Evolutionary conservation across 192 early-diverging fungal genomes (phyloP).

Genomic region (Coemansia furcata): DNA sequence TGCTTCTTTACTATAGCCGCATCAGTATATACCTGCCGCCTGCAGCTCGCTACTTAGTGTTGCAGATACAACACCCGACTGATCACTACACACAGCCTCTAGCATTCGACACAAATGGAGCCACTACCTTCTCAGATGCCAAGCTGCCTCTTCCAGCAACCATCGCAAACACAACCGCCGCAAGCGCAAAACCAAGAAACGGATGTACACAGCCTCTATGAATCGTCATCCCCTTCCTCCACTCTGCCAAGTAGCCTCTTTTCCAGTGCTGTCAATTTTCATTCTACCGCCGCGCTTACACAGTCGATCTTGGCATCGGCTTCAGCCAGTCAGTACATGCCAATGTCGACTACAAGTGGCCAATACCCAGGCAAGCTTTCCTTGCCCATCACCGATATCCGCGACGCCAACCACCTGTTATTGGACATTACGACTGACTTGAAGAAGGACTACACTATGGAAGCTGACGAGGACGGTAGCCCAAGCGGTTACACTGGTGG

Average conservation of each 20-base stretch:
- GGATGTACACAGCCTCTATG: background rate
- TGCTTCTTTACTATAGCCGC: background rate
- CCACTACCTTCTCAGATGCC: constrained; percentile 29
- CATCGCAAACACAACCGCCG: constrained; percentile 26
- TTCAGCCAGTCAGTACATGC: background rate
- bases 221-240: too few relatives aligned
- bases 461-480: constrained; percentile 13
- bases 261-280: background rate
- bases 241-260: background rate
- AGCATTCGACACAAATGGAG: constrained; percentile 22
- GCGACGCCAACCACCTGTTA: background rate
- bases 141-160: constrained; percentile 28
- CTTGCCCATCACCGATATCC: background rate
- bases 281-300: background rate
- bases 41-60: background rate
- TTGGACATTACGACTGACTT: background rate
- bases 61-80: constrained; percentile 3
- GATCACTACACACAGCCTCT: background rate
- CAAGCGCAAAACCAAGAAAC: background rate
- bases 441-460: constrained; percentile 7
- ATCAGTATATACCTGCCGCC: background rate
- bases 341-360: background rate
- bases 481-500: background rate
- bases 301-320: background rate
- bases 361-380: background rate